Evolutionary conservation across 768 basidiomycete genomes (phyloP).

Genomic region (Trametes cinnabarina): DNA sequence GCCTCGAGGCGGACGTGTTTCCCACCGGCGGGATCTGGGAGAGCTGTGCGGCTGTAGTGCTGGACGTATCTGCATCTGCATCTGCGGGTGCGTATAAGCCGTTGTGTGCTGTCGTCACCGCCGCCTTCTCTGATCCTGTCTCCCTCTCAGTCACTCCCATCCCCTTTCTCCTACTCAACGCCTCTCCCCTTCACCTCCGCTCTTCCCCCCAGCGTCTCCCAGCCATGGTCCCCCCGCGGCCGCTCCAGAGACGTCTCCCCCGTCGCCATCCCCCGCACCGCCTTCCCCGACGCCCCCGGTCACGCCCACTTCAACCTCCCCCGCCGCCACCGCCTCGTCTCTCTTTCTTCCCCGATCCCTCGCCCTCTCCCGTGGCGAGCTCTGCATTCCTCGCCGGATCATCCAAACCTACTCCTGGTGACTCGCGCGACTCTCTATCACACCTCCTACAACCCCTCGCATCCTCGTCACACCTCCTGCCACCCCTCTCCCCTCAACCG

Average conservation of each 20-base stretch:
- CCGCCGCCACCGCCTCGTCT: background rate
- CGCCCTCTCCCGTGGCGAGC: background rate
- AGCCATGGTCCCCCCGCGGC: slow-evolving; percentile 28
- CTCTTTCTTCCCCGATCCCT: background rate
- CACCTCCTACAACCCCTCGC: slow-evolving; percentile 15
- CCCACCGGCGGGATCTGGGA: background rate
- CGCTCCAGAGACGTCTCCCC: slow-evolving; percentile 29
- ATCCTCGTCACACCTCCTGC: slow-evolving; percentile 22
- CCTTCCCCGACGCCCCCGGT: slow-evolving; percentile 15
- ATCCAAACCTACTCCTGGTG: slow-evolving; percentile 6
- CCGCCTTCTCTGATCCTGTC: slow-evolving; percentile 16
- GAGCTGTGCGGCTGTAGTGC: too few species aligned
- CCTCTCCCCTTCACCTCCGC: background rate
- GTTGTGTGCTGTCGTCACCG: slow-evolving; percentile 12
- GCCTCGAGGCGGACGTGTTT: slow-evolving; percentile 16
- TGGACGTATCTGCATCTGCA: background rate
- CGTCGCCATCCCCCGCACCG: slow-evolving; percentile 19
- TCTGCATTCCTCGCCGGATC: background rate
- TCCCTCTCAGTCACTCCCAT: slow-evolving; percentile 12
- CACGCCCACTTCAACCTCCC: slow-evolving; percentile 6
- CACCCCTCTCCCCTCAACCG: slow-evolving; percentile 6
- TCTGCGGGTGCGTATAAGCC: slow-evolving; percentile 19
- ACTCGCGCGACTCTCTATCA: slow-evolving; percentile 11
- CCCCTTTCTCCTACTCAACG: background rate
- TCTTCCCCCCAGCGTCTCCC: background rate